These are phyloP conservation scores for Caryopteris hybrid DNA, from an alignment of 305 asterid genomes.

Conservation along the genomic window DNA sequence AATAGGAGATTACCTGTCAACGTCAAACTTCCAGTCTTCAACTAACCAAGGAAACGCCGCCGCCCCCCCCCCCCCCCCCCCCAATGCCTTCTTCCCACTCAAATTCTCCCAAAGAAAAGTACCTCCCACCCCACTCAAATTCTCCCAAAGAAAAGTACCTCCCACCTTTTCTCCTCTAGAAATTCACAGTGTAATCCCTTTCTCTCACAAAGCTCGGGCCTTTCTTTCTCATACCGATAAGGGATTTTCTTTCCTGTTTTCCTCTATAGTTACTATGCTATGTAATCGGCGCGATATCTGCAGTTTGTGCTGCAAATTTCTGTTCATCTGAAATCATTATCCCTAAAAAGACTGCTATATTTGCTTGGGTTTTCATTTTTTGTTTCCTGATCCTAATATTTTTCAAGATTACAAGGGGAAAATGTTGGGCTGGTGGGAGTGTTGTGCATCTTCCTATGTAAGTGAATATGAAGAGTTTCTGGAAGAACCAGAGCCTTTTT, in stretches of 20 bases:
- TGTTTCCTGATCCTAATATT: background rate
- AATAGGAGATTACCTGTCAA: background rate
- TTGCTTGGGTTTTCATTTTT: slow-evolving; percentile 16
- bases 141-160: slow-evolving; percentile 18
- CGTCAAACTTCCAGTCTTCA: slow-evolving; percentile 10
- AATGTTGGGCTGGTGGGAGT: slow-evolving; percentile 37
- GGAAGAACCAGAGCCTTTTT: slow-evolving; percentile 37
- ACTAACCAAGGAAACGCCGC: background rate
- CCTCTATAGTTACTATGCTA: background rate
- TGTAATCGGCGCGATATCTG: background rate
- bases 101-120: slow-evolving; percentile 19
- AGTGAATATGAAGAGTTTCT: slow-evolving; percentile 26
- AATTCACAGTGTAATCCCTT: background rate
- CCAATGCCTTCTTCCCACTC: slow-evolving; percentile 32
- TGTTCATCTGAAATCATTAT: slow-evolving; percentile 14
- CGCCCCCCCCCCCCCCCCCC: background rate
- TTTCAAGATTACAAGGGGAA: slow-evolving; percentile 8
- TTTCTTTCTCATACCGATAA: background rate
- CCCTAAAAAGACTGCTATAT: background rate
- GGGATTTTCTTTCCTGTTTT: slow-evolving; percentile 2
- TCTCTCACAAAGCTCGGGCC: background rate
- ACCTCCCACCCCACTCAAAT: slow-evolving; percentile 11
- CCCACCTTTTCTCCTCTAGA: background rate
- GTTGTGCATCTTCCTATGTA: slow-evolving; percentile 24
- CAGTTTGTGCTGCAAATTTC: too few species aligned